phyloP scores from a whole-genome alignment of 148 eudicot species.

The Rhododendron griersonianum region DNA sequence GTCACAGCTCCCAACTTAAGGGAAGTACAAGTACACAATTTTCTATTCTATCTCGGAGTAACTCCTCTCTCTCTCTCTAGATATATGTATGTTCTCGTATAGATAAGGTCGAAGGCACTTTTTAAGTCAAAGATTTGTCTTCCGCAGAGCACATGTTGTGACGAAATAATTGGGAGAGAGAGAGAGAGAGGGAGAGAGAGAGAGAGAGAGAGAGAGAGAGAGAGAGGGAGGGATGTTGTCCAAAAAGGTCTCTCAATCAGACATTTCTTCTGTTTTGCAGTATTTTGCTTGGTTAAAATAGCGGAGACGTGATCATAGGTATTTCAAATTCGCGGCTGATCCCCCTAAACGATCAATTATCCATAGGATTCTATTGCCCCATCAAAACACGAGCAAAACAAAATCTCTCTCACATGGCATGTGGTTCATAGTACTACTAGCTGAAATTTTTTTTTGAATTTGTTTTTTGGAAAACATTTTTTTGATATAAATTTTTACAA shows the following conservation, averaged over 20 bases:
- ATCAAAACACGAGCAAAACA: neutral
- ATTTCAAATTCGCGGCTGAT: neutral
- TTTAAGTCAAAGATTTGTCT: conserved; percentile 11
- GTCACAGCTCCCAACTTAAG: neutral
- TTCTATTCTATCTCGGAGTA: neutral
- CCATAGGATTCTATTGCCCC: neutral
- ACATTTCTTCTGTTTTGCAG: neutral
- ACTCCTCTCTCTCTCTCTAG: neutral
- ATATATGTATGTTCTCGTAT: neutral
- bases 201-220: neutral
- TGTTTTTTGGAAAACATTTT: too few relatives aligned
- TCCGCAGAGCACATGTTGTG: neutral
- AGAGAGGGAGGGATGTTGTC: neutral
- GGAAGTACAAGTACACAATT: neutral
- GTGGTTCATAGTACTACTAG: too few relatives aligned
- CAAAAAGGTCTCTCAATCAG: neutral
- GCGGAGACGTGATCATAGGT: neutral
- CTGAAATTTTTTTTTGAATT: too few relatives aligned
- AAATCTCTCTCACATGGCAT: neutral
- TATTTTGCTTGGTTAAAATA: neutral
- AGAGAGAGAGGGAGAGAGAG: neutral
- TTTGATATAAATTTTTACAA: too few relatives aligned
- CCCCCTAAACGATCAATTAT: too few relatives aligned
- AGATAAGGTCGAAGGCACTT: neutral
- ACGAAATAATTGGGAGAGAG: neutral